Base-by-base conservation (phyloP, 345 rosid genomes). In the Geranium brycei region DNA sequence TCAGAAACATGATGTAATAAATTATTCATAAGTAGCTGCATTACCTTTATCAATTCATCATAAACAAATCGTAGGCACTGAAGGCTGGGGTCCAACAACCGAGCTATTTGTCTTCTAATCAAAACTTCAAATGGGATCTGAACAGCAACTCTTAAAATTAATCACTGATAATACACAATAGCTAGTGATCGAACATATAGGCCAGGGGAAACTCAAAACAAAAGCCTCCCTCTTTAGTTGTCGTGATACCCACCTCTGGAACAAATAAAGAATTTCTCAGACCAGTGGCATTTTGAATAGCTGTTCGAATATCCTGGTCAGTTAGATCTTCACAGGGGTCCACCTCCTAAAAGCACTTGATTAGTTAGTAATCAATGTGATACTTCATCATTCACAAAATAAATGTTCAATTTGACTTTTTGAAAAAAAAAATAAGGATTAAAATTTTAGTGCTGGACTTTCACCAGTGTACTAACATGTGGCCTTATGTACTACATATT, bases 101-200 rank as follows among this genome's bases (percentile, higher is more conserved):
- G 86, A 71, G 81, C 78, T 56, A 87, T 84, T 75, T 84, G 87
- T 72, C 77, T 82, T 78, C 85, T 67, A 59, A 81, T 78, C 61
- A 87, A 78, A 74, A 82, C 83, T 77, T 87, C 89, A 81, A 87
- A 87, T 56, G 89, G 89, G 30, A 79, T 83, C 93, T 87, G 68
- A 66, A 51, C 64, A 61, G 35, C 59, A 64, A 31, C 64, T 31
- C 38, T 47, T 8, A 47, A 32, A 62, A 57, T 64, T 59, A 53
- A 57, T 41, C 47, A 5, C 59, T 68, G 62, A 30, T 31, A 11
- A 58, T 11, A 63, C 32, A 51, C 59, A 64, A 57, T 62, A 57
- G 53, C 41, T 41, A 4, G 40, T 60, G n/a, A 28, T 30, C 69
- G 64, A 68, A 53, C 30, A 23, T 60, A 2, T 17, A 63, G 47